Conservation (phyloP, 2,329 filamentous ascomycete genomes). For the Colletotrichum echinochloae region DNA sequence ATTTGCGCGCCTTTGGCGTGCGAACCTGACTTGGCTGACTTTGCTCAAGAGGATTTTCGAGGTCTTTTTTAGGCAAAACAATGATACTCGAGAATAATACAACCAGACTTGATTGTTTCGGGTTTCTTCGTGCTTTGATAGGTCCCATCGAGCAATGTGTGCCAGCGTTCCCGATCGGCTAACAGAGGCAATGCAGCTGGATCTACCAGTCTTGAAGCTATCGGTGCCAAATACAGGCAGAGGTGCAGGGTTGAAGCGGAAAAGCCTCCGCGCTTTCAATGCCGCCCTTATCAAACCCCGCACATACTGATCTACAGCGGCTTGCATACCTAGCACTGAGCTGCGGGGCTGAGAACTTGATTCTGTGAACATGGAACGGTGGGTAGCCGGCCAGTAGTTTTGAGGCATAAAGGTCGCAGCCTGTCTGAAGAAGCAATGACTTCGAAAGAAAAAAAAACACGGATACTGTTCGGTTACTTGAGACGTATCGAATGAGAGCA, state of each 20-base stretch:
- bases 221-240: neutral
- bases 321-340: slow-evolving; percentile 24
- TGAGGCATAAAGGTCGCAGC: neutral
- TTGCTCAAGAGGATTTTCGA: neutral
- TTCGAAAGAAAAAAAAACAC: neutral
- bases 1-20: neutral
- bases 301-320: slow-evolving; percentile 35
- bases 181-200: neutral
- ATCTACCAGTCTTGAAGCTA: neutral
- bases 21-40: neutral
- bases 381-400: slow-evolving; percentile 3
- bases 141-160: neutral
- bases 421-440: slow-evolving; percentile 26
- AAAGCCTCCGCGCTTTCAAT: neutral
- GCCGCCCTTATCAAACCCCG: slow-evolving; percentile 9
- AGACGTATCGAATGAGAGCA: neutral
- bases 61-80: neutral
- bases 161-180: neutral
- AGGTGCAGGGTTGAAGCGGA: neutral
- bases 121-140: neutral
- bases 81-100: neutral
- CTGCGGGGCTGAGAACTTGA: neutral
- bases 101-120: too few relatives aligned
- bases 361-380: neutral
- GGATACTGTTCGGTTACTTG: neutral